Percentiles rank a stretch among this genome's conserved stretches.
Conservation (phyloP, 805 yeast species). For the Kluyveromyces aestuarii region DNA sequence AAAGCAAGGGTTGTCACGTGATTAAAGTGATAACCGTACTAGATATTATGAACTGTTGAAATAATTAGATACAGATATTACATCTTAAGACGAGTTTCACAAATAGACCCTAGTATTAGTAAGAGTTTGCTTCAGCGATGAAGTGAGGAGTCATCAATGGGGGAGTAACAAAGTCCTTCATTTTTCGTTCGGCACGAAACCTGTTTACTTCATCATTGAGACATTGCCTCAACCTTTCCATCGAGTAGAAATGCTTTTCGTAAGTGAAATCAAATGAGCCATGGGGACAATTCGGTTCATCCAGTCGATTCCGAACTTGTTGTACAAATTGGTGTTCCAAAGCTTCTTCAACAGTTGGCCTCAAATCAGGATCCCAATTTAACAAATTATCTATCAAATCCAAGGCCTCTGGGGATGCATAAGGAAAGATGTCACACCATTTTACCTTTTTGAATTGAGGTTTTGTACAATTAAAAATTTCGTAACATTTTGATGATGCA, state of each 20-base stretch:
- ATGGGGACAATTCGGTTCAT: slow-evolving; percentile 44
- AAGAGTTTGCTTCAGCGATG: neutral
- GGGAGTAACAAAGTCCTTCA: slow-evolving; percentile 2
- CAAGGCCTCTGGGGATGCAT: slow-evolving; percentile 43
- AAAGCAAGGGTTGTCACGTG: no score
- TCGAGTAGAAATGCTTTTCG: slow-evolving; percentile 37
- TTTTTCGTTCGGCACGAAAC: neutral
- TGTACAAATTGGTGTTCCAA: slow-evolving; percentile 48
- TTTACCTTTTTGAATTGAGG: slow-evolving; percentile 33
- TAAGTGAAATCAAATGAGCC: slow-evolving; percentile 57
- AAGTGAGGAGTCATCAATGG: slow-evolving; percentile 3
- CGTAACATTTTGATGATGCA: slow-evolving; percentile 40
- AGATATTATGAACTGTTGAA: no score
- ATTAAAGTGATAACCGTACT: no score
- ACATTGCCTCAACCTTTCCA: slow-evolving; percentile 39
- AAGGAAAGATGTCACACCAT: slow-evolving; percentile 56
- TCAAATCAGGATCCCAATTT: slow-evolving; percentile 50
- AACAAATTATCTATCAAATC: slow-evolving; percentile 47
- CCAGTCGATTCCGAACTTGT: slow-evolving; percentile 42
- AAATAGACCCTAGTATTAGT: neutral
- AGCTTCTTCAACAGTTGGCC: slow-evolving; percentile 50
- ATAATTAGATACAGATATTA: neutral
- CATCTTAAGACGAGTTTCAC: neutral
- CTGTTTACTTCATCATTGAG: slow-evolving; percentile 43
- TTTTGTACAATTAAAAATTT: slow-evolving; percentile 35